Base-by-base conservation (phyloP, 345 rosid genomes). In the Pistacia vera region DNA sequence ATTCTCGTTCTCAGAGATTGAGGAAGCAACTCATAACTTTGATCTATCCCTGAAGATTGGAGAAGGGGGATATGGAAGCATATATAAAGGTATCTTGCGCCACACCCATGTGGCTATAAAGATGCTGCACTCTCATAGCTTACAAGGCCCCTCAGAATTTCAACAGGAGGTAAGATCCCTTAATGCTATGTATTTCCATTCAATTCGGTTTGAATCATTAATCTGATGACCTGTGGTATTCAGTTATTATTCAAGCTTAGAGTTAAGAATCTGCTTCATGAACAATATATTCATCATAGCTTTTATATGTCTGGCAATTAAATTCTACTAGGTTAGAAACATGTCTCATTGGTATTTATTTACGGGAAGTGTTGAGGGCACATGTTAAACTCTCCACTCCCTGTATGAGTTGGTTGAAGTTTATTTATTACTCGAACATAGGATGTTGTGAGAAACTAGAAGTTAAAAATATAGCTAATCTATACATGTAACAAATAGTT, bases 61-160 rank as follows among this genome's bases (percentile, higher is more conserved):
- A 46, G 97, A 93, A 89, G 98, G 98, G 18, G 97, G 97, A 52
- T 95, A 90, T 81, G 98, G 97, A 61, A 93, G 89, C 86, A 88
- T 93, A 77, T 93, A 90, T 75, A 83, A 81, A 79, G 95, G 95
- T 66, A 10, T 75, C 18, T 88, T 95, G 76, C 86, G 85, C 51
- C 91, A 89, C 74, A 88, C 89, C 8, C 83, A 77, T 56, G 98
- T 90, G 81, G 97, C 97, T 54, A 88, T 95, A 63, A 95, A 95
- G 82, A 85, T 85, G 79, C 73, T 88, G 78, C 84, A 89, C 78
- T 72, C 97, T 77, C 74, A 85, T 70, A 90, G 97, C 84, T 76
- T 81, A 81, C 98, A 95, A 85, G 96, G 97, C 14, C 94, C 90
- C 22, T 64, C 87, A n/a, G 99, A 93, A 81, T 95, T 87, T 84